Conservation (phyloP, 306 rosid species). For the Cicer pinnatifidum region DNA sequence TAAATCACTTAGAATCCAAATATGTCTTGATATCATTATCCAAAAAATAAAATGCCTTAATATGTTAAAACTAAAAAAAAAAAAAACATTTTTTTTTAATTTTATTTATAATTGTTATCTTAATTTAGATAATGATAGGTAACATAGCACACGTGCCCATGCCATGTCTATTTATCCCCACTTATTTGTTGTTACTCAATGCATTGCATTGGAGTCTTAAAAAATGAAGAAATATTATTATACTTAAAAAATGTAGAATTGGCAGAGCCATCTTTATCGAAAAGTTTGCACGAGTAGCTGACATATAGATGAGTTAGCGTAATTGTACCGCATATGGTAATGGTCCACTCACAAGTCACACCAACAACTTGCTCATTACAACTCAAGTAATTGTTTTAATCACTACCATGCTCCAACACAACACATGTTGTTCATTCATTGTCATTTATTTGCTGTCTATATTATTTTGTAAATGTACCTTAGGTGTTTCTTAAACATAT, state of each 20-base stretch:
- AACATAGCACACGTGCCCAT: slow-evolving; percentile 42
- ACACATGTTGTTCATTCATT: slow-evolving; percentile 31
- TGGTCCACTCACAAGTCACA: slow-evolving; percentile 46
- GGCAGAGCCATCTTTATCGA: slow-evolving; percentile 37
- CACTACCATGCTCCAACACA: slow-evolving; percentile 38
- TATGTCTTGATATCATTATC: no score
- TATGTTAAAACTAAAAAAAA: no score
- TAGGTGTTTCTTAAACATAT: slow-evolving; percentile 6
- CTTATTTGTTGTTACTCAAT: slow-evolving; percentile 4
- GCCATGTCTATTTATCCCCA: slow-evolving; percentile 11
- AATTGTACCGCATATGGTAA: not conserved
- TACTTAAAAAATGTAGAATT: slow-evolving; percentile 14
- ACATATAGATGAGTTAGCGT: slow-evolving; percentile 46
- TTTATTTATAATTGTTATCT: not conserved
- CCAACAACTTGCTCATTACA: slow-evolving; percentile 34
- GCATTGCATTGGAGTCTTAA: not conserved
- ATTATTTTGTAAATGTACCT: slow-evolving; percentile 28
- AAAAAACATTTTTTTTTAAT: not conserved
- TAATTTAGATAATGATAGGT: slow-evolving; percentile 28
- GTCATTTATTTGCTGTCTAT: slow-evolving; percentile 22
- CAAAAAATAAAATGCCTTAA: no score
- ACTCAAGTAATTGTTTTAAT: slow-evolving; percentile 31
- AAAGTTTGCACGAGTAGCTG: slow-evolving; percentile 28
- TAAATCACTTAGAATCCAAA: no score
- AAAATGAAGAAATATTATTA: slow-evolving; percentile 29